Evolutionary conservation across 345 rosid genomes (phyloP), one percentile per base, ranked within the genome.

Genomic region (Ailanthus altissimus): DNA sequence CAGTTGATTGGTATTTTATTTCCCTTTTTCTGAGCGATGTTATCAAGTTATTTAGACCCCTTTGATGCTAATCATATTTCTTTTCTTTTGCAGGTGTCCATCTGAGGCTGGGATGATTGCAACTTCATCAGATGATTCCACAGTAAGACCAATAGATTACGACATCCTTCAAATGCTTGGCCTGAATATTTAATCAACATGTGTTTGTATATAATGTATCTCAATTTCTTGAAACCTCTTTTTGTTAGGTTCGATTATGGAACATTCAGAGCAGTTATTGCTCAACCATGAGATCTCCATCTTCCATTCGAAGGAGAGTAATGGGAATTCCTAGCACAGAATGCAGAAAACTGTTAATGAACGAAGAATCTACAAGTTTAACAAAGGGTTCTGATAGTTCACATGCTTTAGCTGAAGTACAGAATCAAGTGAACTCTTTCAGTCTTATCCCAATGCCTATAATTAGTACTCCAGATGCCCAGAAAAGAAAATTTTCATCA

Each of bases 61-160:
- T 49, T 59, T 11, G 49, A 50, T 51, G 53, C 68, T 11, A 26
- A 46, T 20, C 46, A 12, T 73, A 11, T 74, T 61, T 53, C 75
- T 20, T 5, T 47, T 62, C 45, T 73, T 57, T 49, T 76, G 72
- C 80, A 95, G 99, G 99, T 89, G 91, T 77, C 75, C 76, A 67
- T 77, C 84, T 23, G 98, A 89, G 68, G 77, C 60, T 43, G 93
- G 93, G 74, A 93, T 83, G 83, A 73, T 96, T 72, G 94, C 91
- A 60, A 92, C 98, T 79, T 80, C 88, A 51, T 87, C 99, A 56
- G 98, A 96, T 83, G 99, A 96, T 77, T 90, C 83, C 82, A 93
- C 92, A 38, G 99, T 95, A 80, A 68, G 79, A 76, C 56, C 58
- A 23, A 26, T 45, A 26, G 57, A 46, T 45, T 25, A 25, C 40